phyloP scores from a whole-genome alignment of 2,329 filamentous ascomycete species.

The Fusarium brachygibbosum region DNA sequence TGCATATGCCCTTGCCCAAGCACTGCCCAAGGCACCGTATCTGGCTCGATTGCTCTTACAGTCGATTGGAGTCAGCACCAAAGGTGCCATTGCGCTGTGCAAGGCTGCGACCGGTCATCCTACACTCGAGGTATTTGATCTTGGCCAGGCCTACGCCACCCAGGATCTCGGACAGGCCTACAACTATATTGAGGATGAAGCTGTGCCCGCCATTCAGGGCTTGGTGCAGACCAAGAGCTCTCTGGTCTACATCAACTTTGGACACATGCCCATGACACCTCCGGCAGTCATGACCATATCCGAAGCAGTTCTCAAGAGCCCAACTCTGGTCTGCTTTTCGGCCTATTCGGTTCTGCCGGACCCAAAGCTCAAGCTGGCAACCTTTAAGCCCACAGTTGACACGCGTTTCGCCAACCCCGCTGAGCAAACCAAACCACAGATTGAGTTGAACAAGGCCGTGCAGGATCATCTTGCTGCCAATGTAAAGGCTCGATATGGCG shows the following conservation, averaged over 20 bases:
- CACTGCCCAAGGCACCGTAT: constrained; percentile 52
- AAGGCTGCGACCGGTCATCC: constrained; percentile 54
- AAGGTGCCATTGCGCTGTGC: constrained; percentile 56
- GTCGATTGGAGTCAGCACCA: constrained; percentile 59
- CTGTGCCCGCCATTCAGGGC: constrained; percentile 51
- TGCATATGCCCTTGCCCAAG: constrained; percentile 49
- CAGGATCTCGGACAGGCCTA: constrained; percentile 60
- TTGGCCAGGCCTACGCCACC: constrained; percentile 63
- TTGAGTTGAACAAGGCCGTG: constrained; percentile 50
- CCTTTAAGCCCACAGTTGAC: constrained; percentile 52
- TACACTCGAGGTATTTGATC: constrained; percentile 56
- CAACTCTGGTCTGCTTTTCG: constrained; percentile 55
- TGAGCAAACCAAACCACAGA: constrained; percentile 43
- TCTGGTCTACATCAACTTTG: constrained; percentile 60
- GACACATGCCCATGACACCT: constrained; percentile 54
- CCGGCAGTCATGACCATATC: constrained; percentile 49
- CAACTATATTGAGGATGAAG: constrained; percentile 61
- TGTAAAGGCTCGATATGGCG: constrained; percentile 52
- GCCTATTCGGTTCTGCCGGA: constrained; percentile 56
- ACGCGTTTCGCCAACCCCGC: constrained; percentile 44
- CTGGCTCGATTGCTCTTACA: constrained; percentile 57
- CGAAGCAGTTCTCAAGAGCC: constrained; percentile 49
- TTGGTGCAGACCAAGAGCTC: constrained; percentile 52
- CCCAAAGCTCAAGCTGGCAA: constrained; percentile 32
- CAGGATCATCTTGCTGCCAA: constrained; percentile 51